phyloP scores from a whole-genome alignment of 306 rosid genomes.

The Castanea sativa region DNA sequence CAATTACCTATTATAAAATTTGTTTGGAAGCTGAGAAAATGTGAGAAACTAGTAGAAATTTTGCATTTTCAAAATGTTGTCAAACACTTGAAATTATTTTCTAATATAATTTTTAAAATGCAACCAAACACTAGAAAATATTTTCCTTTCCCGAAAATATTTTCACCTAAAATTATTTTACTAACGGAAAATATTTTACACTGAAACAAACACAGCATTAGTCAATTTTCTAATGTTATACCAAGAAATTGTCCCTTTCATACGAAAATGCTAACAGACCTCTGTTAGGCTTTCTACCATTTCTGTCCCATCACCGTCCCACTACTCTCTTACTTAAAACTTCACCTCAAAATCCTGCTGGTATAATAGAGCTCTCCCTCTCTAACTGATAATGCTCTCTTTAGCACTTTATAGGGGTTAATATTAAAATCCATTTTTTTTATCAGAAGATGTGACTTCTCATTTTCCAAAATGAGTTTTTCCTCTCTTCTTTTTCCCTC shows the following conservation, averaged over 20 bases:
- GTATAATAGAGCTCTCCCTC: not conserved
- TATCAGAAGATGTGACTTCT: not conserved
- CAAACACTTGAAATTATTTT: too few species aligned
- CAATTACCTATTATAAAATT: too few species aligned
- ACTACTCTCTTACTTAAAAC: not conserved
- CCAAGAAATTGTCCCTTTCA: not conserved
- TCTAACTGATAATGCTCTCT: not conserved
- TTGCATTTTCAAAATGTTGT: too few species aligned
- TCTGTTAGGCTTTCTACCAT: not conserved
- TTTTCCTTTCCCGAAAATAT: too few species aligned
- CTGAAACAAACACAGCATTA: too few species aligned
- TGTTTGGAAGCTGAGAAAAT: too few species aligned
- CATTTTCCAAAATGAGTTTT: not conserved
- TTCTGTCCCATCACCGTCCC: not conserved
- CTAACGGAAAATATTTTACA: too few species aligned
- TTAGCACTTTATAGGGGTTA: not conserved
- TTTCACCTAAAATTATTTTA: too few species aligned
- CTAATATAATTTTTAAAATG: too few species aligned
- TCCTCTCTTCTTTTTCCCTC: not conserved
- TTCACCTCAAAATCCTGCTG: not conserved
- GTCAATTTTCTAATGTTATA: not conserved
- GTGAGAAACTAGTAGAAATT: too few species aligned
- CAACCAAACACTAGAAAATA: too few species aligned
- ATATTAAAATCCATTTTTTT: not conserved
- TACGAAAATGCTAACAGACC: not conserved